These are phyloP conservation scores for Aspergillus hancockii DNA, from an alignment of 495 filamentous ascomycete species.

Conservation along the genomic window DNA sequence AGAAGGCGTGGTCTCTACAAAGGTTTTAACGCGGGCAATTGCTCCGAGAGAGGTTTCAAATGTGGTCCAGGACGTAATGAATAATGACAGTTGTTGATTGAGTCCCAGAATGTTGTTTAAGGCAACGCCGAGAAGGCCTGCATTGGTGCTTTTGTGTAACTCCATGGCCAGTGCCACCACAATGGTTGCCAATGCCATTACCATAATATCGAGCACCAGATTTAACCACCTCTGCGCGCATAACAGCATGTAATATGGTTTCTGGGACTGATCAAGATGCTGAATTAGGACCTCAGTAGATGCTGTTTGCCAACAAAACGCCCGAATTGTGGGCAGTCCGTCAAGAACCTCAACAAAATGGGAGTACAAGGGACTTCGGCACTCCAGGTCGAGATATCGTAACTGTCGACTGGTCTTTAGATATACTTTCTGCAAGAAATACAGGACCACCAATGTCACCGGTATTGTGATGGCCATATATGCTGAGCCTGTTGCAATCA, in stretches of 20 bases:
- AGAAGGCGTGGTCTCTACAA: slow-evolving; percentile 27
- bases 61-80: not conserved
- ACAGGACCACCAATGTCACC: slow-evolving; percentile 36
- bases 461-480: slow-evolving; percentile 37
- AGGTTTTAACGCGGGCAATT: slow-evolving; percentile 20
- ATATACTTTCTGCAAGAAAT: slow-evolving; percentile 51
- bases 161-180: too few species aligned
- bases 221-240: slow-evolving; percentile 46
- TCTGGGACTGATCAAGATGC: slow-evolving; percentile 59
- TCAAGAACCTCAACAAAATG: slow-evolving; percentile 3
- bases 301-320: slow-evolving; percentile 57
- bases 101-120: not conserved
- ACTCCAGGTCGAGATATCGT: slow-evolving; percentile 51
- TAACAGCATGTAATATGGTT: slow-evolving; percentile 58
- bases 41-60: not conserved
- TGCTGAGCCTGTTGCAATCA: slow-evolving; percentile 7
- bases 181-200: too few species aligned
- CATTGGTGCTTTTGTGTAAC: not conserved
- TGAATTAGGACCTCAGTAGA: slow-evolving; percentile 56
- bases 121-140: not conserved
- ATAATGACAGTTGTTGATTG: not conserved
- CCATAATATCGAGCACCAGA: too few species aligned
- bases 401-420: slow-evolving; percentile 55
- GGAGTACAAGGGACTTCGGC: slow-evolving; percentile 62
- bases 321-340: slow-evolving; percentile 4